These are phyloP conservation scores for Lepidium africanum DNA, from an alignment of 345 rosid genomes.

Conservation along the genomic window DNA sequence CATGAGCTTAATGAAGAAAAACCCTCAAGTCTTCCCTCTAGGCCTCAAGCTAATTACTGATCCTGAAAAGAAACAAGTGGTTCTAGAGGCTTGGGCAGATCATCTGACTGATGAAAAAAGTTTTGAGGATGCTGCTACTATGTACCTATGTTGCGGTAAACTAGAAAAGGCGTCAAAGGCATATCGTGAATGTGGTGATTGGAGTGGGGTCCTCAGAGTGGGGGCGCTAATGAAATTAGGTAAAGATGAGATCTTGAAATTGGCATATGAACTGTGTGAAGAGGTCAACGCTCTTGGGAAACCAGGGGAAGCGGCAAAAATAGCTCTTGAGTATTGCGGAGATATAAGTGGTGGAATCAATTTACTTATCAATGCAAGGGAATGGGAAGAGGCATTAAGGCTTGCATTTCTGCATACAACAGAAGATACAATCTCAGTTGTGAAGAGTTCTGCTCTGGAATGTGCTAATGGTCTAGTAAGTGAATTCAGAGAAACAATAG, in stretches of 20 bases:
- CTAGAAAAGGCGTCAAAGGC: constrained; percentile 84
- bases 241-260: constrained; percentile 55
- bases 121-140: constrained; percentile 84
- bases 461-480: constrained; percentile 51
- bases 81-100: constrained; percentile 94
- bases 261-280: constrained; percentile 84
- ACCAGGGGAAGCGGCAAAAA: constrained; percentile 90
- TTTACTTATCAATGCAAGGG: constrained; percentile 72
- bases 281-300: constrained; percentile 93
- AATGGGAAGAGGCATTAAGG: constrained; percentile 96
- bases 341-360: constrained; percentile 61
- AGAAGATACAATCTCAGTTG: constrained; percentile 53
- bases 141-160: constrained; percentile 67
- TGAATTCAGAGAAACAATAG: constrained; percentile 76
- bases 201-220: constrained; percentile 85
- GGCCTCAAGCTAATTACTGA: constrained; percentile 70
- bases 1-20: constrained; percentile 66
- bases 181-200: constrained; percentile 75
- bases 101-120: constrained; percentile 64
- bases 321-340: constrained; percentile 77
- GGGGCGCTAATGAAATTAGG: constrained; percentile 74
- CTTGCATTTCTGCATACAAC: constrained; percentile 61
- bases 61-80: constrained; percentile 45
- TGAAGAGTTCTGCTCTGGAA: constrained; percentile 65
- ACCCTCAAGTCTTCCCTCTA: constrained; percentile 73